Evolutionary conservation across 2,329 filamentous ascomycete genomes (phyloP).

Genomic region (Neofusicoccum parvum): DNA sequence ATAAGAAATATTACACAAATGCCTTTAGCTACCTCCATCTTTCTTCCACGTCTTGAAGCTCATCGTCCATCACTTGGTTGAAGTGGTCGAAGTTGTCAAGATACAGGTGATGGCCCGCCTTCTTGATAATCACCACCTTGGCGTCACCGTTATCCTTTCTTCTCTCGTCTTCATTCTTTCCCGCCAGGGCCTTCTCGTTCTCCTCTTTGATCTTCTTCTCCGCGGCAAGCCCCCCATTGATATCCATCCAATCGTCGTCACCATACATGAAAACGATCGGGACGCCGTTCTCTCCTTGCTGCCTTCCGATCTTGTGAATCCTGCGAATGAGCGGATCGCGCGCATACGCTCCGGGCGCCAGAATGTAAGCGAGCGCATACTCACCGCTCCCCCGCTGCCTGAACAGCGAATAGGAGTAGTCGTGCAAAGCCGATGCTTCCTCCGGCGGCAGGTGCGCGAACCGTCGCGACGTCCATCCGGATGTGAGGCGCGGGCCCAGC

Average conservation of each 20-base stretch:
- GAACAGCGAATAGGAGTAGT: slow-evolving; percentile 94
- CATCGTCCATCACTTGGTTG: slow-evolving; percentile 64
- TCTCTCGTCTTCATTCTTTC: slow-evolving; percentile 64
- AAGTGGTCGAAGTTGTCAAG: slow-evolving; percentile 71
- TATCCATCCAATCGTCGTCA: slow-evolving; percentile 15
- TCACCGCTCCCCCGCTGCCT: slow-evolving; percentile 89
- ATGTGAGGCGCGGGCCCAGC: slow-evolving; percentile 86
- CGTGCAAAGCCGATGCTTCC: slow-evolving; percentile 83
- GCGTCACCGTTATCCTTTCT: slow-evolving; percentile 74
- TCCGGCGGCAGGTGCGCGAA: slow-evolving; percentile 83
- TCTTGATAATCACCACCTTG: slow-evolving; percentile 76
- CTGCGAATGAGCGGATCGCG: slow-evolving; percentile 83
- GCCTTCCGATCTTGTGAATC: slow-evolving; percentile 84
- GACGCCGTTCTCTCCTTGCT: slow-evolving; percentile 66
- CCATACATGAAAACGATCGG: slow-evolving; percentile 64
- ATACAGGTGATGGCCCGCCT: slow-evolving; percentile 73
- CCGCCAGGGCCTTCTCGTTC: slow-evolving; percentile 61
- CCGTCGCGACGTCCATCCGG: slow-evolving; percentile 91
- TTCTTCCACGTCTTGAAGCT: slow-evolving; percentile 65
- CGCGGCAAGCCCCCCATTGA: slow-evolving; percentile 74
- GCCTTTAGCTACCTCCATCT: slow-evolving; percentile 29
- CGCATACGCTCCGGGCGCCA: slow-evolving; percentile 91
- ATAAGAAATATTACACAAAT: no score
- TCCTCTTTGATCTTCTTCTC: slow-evolving; percentile 76
- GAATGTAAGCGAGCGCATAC: slow-evolving; percentile 88